Conservation (phyloP, 139 green algal species). For the Dunaliella sp. region DNA sequence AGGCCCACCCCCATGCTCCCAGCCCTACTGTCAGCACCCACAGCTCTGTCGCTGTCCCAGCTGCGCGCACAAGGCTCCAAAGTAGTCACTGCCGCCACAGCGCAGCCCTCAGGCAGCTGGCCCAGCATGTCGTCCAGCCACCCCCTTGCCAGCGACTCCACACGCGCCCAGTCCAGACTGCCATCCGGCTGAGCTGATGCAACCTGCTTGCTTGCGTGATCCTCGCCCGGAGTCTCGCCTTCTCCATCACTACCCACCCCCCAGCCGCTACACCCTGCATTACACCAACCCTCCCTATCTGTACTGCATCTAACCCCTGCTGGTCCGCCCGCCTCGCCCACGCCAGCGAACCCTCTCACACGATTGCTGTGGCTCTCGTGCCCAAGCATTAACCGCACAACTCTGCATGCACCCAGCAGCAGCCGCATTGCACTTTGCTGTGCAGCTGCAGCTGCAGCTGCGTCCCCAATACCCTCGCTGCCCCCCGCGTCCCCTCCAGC, state of each 20-base stretch:
- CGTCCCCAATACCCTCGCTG: too few relatives aligned
- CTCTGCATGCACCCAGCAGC: neutral
- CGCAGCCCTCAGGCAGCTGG: conserved; percentile 13
- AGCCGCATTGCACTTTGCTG: neutral
- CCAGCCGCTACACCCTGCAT: neutral
- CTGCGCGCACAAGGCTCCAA: too few relatives aligned
- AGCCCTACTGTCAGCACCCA: too few relatives aligned
- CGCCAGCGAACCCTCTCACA: too few relatives aligned
- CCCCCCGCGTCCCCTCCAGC: too few relatives aligned
- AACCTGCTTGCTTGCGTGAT: too few relatives aligned
- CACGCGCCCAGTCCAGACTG: neutral
- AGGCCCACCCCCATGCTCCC: conserved; percentile 8
- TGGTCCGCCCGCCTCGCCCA: neutral
- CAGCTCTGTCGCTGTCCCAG: neutral
- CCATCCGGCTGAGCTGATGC: too few relatives aligned
- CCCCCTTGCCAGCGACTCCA: neutral
- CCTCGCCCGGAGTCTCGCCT: too few relatives aligned
- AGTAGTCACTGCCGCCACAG: neutral
- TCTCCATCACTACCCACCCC: too few relatives aligned
- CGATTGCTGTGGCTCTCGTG: too few relatives aligned
- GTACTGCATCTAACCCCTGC: neutral
- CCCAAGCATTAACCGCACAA: neutral
- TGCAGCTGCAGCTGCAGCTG: neutral
- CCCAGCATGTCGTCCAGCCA: conserved; percentile 14
- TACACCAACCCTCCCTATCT: neutral